Conservation (phyloP, 768 basidiomycete species). For the Auricularia cornea region DNA sequence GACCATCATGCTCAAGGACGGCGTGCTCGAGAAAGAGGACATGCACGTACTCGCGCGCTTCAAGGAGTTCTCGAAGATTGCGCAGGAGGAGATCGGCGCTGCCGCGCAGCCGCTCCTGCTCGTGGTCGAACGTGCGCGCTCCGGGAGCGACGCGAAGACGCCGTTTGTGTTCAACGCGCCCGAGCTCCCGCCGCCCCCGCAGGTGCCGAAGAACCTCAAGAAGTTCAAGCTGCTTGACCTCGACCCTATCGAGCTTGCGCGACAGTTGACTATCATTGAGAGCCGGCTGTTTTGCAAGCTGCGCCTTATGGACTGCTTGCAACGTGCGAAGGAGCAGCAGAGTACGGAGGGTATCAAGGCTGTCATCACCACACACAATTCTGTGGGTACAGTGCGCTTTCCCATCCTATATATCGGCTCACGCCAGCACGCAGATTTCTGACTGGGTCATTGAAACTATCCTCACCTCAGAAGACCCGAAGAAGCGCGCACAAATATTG, state of each 20-base stretch:
- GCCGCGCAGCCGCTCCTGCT: conserved; percentile 69
- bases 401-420: background rate
- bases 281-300: conserved; percentile 81
- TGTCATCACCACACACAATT: conserved; percentile 83
- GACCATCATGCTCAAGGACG: conserved; percentile 79
- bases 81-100: conserved; percentile 55
- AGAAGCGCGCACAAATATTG: conserved; percentile 68
- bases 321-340: conserved; percentile 70
- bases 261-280: conserved; percentile 90
- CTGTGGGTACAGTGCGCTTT: conserved; percentile 36
- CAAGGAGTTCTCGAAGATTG: conserved; percentile 57
- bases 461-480: conserved; percentile 69
- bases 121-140: conserved; percentile 66
- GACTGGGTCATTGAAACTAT: conserved; percentile 87
- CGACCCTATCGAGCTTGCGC: conserved; percentile 80
- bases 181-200: conserved; percentile 60
- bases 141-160: conserved; percentile 48
- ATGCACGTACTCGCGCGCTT: conserved; percentile 72
- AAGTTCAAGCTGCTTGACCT: conserved; percentile 79
- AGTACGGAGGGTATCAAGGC: conserved; percentile 75
- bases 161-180: conserved; percentile 46
- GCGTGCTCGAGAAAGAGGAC: conserved; percentile 83
- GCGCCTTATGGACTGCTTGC: conserved; percentile 82
- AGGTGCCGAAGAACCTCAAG: conserved; percentile 61
- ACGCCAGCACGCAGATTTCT: conserved; percentile 54